phyloP scores from a whole-genome alignment of 257 asterid genomes.

The Galeopsis tetrahit region DNA sequence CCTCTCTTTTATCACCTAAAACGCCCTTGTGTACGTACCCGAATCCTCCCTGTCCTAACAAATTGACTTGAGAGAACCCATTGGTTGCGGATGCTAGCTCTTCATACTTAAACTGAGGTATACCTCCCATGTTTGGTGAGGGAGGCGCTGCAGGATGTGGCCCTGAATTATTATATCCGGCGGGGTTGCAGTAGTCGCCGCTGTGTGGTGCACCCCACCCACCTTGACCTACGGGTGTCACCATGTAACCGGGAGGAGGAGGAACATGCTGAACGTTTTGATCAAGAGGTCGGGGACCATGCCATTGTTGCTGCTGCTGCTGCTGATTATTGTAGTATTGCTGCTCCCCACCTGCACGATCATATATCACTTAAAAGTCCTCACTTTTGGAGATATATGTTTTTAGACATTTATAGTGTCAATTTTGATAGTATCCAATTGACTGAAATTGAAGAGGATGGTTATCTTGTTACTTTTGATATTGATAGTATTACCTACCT shows the following conservation, averaged over 20 bases:
- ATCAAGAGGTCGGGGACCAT: constrained; percentile 26
- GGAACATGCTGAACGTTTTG: constrained; percentile 37
- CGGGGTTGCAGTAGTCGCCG: constrained; percentile 32
- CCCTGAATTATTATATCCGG: constrained; percentile 49
- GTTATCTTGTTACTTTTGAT: too few relatives aligned
- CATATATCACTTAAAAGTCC: not conserved
- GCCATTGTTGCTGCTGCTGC: constrained; percentile 26
- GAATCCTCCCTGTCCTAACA: constrained; percentile 92
- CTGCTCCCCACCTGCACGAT: constrained; percentile 38
- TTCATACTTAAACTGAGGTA: constrained; percentile 64
- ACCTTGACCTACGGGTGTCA: constrained; percentile 30
- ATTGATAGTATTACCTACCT: constrained; percentile 12
- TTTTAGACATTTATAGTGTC: too few relatives aligned
- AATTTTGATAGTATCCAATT: too few relatives aligned
- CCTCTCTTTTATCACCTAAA: constrained; percentile 54
- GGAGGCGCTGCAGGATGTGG: constrained; percentile 28
- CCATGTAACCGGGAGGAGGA: constrained; percentile 56
- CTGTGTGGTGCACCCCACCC: constrained; percentile 39
- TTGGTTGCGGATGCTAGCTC: constrained; percentile 68
- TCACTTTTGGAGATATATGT: not conserved
- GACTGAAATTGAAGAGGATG: too few relatives aligned
- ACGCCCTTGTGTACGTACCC: constrained; percentile 88
- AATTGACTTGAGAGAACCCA: constrained; percentile 67
- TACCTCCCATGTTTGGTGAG: constrained; percentile 54
- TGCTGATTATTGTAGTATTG: constrained; percentile 39